Conservation (phyloP, 2,329 filamentous ascomycete genomes). For the Gyromitra esculenta region DNA sequence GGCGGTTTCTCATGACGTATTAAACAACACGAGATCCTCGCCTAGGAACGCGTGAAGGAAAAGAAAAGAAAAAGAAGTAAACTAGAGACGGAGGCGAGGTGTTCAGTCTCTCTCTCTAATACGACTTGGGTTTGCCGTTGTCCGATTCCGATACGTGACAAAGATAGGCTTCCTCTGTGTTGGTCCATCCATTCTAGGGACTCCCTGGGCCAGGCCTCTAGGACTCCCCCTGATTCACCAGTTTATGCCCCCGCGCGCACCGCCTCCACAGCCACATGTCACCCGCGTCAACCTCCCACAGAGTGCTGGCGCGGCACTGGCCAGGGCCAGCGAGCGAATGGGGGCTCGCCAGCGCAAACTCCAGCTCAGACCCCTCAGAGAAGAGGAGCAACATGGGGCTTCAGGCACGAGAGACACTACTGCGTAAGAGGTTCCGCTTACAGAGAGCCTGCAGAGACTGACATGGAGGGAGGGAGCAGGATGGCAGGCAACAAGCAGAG, state of each 20-base stretch:
- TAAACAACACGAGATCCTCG: constrained; percentile 31
- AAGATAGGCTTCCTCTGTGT: constrained; percentile 9
- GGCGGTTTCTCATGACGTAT: constrained; percentile 30
- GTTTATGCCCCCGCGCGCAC: constrained; percentile 6
- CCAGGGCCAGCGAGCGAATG: constrained; percentile 32
- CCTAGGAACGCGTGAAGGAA: background rate
- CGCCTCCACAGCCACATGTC: constrained; percentile 48
- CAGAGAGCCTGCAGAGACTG: constrained; percentile 27
- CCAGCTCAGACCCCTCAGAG: constrained; percentile 34
- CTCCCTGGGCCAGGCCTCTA: background rate
- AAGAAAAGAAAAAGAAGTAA: constrained; percentile 1
- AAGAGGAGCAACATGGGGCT: constrained; percentile 16
- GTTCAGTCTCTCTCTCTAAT: background rate
- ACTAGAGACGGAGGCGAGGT: background rate
- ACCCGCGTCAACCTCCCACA: constrained; percentile 41
- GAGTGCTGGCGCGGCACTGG: constrained; percentile 28
- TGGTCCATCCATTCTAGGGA: constrained; percentile 1
- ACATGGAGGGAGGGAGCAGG: constrained; percentile 12
- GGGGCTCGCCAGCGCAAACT: constrained; percentile 44
- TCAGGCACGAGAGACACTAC: constrained; percentile 31
- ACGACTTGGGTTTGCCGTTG: background rate
- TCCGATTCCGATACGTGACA: constrained; percentile 26
- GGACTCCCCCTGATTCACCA: constrained; percentile 32
- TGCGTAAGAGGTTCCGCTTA: constrained; percentile 11
- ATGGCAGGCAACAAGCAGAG: background rate